phyloP scores from a whole-genome alignment of 371 early-diverging fungal species.

The Saksenaea oblongispora region DNA sequence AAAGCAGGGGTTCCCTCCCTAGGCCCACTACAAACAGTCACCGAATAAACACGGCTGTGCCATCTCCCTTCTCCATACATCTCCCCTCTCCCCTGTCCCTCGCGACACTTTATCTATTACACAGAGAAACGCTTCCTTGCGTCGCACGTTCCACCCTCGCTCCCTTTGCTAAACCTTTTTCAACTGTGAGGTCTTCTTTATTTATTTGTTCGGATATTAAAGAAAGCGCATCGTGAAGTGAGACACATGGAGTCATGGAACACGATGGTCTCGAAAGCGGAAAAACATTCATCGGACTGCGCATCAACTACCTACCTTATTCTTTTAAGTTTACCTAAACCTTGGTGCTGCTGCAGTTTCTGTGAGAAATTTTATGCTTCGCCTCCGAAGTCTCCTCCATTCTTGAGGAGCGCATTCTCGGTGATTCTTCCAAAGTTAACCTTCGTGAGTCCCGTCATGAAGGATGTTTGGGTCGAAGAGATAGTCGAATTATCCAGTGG shows the following conservation, averaged over 20 bases:
- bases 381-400: constrained; percentile 88
- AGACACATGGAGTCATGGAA: background rate
- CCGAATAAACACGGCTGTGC: background rate
- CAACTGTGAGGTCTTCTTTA: constrained; percentile 34
- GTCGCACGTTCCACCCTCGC: constrained; percentile 48
- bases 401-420: constrained; percentile 90
- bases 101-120: constrained; percentile 21
- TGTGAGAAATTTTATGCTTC: constrained; percentile 52
- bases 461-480: constrained; percentile 96
- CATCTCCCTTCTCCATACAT: background rate
- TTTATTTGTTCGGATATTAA: background rate
- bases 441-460: constrained; percentile 95
- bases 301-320: constrained; percentile 8
- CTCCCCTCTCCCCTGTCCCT: constrained; percentile 10
- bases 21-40: constrained; percentile 1
- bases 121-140: constrained; percentile 57
- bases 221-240: background rate
- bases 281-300: background rate
- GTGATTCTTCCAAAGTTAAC: constrained; percentile 73
- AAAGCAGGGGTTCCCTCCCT: background rate
- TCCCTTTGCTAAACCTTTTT: constrained; percentile 40
- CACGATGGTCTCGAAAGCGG: background rate
- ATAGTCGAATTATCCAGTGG: constrained; percentile 98
- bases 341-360: constrained; percentile 36
- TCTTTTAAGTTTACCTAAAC: constrained; percentile 39